Evolutionary conservation across 2,329 filamentous ascomycete species (phyloP), one percentile per base, ranked within the genome.

Genomic region (Ceratocystis diversiconidia): DNA sequence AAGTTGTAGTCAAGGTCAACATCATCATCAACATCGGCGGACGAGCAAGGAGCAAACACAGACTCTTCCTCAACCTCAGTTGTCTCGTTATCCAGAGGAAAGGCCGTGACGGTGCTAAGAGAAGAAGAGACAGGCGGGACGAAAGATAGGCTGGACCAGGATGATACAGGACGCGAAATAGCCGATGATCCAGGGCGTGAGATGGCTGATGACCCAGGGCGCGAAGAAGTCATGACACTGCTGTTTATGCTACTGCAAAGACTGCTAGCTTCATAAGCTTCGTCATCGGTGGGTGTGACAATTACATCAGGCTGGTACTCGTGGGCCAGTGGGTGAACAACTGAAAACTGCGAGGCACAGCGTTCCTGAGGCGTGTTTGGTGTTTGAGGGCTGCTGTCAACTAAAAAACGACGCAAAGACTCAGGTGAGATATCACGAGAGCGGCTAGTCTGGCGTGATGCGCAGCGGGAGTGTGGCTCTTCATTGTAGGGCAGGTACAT

Each of bases 1-100:
- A 86, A 85, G 73, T 85, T 85, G 69, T 84, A 81, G 69, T 85
- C 82, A 48, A 46, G 41, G 68, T 85, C 82, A 62, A 85, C 82
- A 57, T 75, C 75, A 63, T 80, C 79, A 65, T 82, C 80, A 6
- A 72, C 22, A 19, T 67, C 65, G 32, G 57, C 30, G 5, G 65
- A 67, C 12, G 25, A 36, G 17, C 64, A 59, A 15, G 57, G 10
- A 17, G 30, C 44, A n/a, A 41, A 17, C 7, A 7, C 60, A 10
- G 36, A 36, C 5, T 55, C 50, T 17, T 55, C 50, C 15, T 55
- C n/a, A 28, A 22, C 36, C 2, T 10, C 10, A 5, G 19, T 17
- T 15, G 41, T 28, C 28, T 48, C 46, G 19, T 55, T 41, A 7
- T 5, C 48, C 7, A 60, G n/a, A 5, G 32, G 25, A 67, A 65